These are phyloP conservation scores for Aquilaria yunnanensis DNA, from an alignment of 345 rosid genomes.

Conservation along the genomic window DNA sequence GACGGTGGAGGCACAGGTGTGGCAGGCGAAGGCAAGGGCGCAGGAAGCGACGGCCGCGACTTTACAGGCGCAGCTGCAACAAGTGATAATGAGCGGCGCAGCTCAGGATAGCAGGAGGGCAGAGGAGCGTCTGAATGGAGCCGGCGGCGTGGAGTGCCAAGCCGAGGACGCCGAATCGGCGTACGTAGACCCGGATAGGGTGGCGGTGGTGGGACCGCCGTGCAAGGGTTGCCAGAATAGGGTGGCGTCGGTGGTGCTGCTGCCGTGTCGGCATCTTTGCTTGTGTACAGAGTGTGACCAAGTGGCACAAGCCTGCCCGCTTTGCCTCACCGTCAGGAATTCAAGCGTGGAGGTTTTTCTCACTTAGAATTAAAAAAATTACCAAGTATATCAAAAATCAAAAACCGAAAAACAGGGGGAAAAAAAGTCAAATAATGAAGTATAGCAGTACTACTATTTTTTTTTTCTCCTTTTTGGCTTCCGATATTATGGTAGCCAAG, in stretches of 20 bases:
- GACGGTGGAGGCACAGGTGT: constrained; percentile 62
- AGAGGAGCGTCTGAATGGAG: constrained; percentile 21
- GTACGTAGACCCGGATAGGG: constrained; percentile 68
- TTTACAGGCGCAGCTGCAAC: constrained; percentile 71
- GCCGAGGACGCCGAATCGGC: constrained; percentile 93
- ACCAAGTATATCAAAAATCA: background rate
- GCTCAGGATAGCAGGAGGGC: constrained; percentile 40
- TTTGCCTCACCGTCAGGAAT: constrained; percentile 53
- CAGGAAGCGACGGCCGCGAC: constrained; percentile 77
- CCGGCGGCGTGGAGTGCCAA: constrained; percentile 28
- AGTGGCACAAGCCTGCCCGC: constrained; percentile 60
- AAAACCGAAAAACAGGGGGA: background rate
- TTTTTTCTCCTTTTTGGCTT: constrained; percentile 8
- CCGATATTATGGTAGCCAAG: constrained; percentile 10
- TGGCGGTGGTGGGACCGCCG: constrained; percentile 32
- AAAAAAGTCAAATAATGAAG: constrained; percentile 11
- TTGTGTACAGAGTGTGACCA: constrained; percentile 68
- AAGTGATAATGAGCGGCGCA: constrained; percentile 36
- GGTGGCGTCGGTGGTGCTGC: constrained; percentile 60
- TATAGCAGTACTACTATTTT: background rate
- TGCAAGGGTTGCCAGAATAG: constrained; percentile 57
- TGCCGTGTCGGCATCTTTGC: constrained; percentile 93
- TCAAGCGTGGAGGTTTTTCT: constrained; percentile 79
- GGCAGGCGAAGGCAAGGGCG: constrained; percentile 83
- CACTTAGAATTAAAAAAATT: constrained; percentile 19